Evolutionary conservation across 1,284 basidiomycete genomes (phyloP).

Genomic region (Leccinum huronense): DNA sequence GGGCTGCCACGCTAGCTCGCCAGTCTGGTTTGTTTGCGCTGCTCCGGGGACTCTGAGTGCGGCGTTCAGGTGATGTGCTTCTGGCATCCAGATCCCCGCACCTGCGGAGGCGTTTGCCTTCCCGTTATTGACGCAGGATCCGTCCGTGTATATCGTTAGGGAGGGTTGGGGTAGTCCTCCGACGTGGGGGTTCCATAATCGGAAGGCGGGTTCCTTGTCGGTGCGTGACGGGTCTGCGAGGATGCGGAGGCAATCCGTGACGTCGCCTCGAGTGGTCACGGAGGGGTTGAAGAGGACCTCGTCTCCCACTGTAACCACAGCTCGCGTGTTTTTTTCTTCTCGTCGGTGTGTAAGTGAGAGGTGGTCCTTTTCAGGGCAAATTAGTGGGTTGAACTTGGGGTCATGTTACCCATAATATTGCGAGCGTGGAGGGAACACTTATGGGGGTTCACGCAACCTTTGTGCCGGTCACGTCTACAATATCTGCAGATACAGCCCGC

Average conservation of each 20-base stretch:
- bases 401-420: no score
- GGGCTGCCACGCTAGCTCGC: not conserved
- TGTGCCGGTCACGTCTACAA: no score
- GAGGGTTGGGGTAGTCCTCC: not conserved
- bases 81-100: not conserved
- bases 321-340: no score
- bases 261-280: not conserved
- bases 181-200: not conserved
- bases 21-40: not conserved
- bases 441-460: no score
- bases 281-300: no score
- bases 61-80: not conserved
- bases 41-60: not conserved
- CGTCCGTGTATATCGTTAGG: not conserved
- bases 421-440: no score
- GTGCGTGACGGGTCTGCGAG: not conserved
- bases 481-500: no score
- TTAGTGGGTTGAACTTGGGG: no score
- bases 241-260: not conserved
- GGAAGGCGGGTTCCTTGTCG: not conserved
- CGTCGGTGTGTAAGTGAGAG: no score
- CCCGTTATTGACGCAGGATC: not conserved
- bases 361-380: no score
- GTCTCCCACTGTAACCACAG: no score
- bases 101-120: not conserved